Evolutionary conservation across 768 basidiomycete species (phyloP).

Genomic region (Trametes elegans): DNA sequence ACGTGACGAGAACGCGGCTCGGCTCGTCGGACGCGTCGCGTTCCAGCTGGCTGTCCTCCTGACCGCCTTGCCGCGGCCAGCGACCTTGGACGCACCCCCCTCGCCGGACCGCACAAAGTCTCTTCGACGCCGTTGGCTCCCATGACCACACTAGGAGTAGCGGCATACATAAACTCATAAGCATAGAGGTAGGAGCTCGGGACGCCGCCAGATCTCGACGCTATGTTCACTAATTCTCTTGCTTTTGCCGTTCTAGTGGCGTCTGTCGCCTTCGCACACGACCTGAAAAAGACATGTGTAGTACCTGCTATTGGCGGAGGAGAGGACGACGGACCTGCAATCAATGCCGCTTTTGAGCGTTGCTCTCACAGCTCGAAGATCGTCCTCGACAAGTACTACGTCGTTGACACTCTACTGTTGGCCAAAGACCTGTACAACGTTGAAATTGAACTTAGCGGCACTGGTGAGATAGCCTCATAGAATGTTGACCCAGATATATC

Average conservation of each 20-base stretch:
- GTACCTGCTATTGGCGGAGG: slow-evolving; percentile 34
- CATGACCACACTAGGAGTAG: no score
- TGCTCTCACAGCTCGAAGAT: slow-evolving; percentile 31
- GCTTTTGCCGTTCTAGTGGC: neutral
- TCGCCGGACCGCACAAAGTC: slow-evolving; percentile 7
- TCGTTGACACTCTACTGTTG: slow-evolving; percentile 39
- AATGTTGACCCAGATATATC: slow-evolving; percentile 5
- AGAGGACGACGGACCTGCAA: slow-evolving; percentile 37
- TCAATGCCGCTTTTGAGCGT: slow-evolving; percentile 32
- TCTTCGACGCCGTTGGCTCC: no score
- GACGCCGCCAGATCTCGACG: neutral
- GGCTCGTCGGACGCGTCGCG: neutral
- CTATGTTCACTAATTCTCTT: slow-evolving; percentile 3
- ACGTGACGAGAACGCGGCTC: slow-evolving; percentile 8
- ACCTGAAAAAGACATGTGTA: slow-evolving; percentile 21
- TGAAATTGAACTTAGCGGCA: slow-evolving; percentile 38
- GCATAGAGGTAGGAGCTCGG: no score
- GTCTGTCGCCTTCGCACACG: slow-evolving; percentile 9
- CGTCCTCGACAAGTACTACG: slow-evolving; percentile 34
- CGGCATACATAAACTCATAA: neutral
- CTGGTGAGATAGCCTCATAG: slow-evolving; percentile 24
- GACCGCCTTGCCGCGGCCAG: slow-evolving; percentile 2
- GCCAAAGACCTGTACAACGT: slow-evolving; percentile 38
- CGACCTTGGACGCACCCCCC: neutral
- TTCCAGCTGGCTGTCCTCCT: slow-evolving; percentile 4